Percentiles rank a stretch among this genome's conserved stretches.
Evolutionary conservation across 768 basidiomycete species (phyloP).

Genomic region (Kwoniella bestiolae): DNA sequence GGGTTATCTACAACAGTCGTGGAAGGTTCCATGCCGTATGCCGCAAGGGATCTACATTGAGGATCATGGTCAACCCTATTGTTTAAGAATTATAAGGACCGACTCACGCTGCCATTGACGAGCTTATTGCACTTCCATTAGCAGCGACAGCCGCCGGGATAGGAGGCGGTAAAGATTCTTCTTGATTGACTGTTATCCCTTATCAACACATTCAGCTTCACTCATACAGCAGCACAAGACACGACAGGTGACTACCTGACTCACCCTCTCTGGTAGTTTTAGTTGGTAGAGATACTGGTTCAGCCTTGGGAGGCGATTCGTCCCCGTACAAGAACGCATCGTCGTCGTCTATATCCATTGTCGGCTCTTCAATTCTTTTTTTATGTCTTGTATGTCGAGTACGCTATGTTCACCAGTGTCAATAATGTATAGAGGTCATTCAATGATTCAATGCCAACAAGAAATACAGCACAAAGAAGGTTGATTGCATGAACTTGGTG

Average conservation of each 20-base stretch:
- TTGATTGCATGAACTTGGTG: no score
- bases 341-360: conserved; percentile 66
- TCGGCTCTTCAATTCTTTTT: no score
- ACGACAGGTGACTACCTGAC: no score
- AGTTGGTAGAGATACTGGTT: conserved; percentile 40
- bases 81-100: not conserved
- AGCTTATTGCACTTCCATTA: conserved; percentile 12
- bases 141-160: not conserved
- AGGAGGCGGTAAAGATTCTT: not conserved
- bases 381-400: no score
- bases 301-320: conserved; percentile 46
- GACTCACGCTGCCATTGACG: conserved; percentile 40
- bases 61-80: not conserved
- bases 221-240: no score
- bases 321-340: conserved; percentile 79
- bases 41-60: conserved; percentile 35
- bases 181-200: not conserved
- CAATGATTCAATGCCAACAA: no score
- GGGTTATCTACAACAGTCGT: conserved; percentile 36
- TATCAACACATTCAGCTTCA: not conserved
- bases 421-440: no score
- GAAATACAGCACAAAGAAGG: no score
- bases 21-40: conserved; percentile 42
- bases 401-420: no score
- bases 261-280: not conserved